Percentiles rank a stretch among this genome's conserved stretches.
These are phyloP conservation scores for Fusarium zealandicum DNA, from an alignment of 2,329 filamentous ascomycete species.

Conservation along the genomic window DNA sequence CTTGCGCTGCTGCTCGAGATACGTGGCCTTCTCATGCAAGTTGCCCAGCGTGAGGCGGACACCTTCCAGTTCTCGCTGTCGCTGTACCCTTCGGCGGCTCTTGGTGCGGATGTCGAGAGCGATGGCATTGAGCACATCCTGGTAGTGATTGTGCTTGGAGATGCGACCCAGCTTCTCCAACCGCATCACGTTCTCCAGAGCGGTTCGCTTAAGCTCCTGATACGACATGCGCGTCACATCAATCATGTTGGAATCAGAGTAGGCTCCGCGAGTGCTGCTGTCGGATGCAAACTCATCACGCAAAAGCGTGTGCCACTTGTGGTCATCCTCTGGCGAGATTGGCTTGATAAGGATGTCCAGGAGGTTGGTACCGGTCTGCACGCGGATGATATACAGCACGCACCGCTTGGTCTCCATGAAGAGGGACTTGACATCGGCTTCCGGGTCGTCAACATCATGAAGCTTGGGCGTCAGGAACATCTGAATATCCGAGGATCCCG, in stretches of 20 bases:
- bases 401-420: constrained; percentile 99
- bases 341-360: constrained; percentile 94
- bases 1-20: constrained; percentile 93
- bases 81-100: constrained; percentile 88
- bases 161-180: constrained; percentile 89
- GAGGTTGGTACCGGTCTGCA: constrained; percentile 91
- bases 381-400: constrained; percentile 95
- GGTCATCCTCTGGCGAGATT: constrained; percentile 84
- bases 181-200: constrained; percentile 90
- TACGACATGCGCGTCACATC: constrained; percentile 92
- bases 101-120: constrained; percentile 97
- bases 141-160: constrained; percentile 89
- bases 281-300: constrained; percentile 78
- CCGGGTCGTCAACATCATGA: constrained; percentile 89
- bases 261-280: constrained; percentile 78
- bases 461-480: constrained; percentile 90
- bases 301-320: constrained; percentile 83
- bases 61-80: constrained; percentile 88
- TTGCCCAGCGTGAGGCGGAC: constrained; percentile 78
- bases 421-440: constrained; percentile 87
- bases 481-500: constrained; percentile 87
- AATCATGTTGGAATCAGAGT: constrained; percentile 85
- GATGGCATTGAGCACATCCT: constrained; percentile 97
- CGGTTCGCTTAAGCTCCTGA: constrained; percentile 88
- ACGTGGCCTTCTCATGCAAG: constrained; percentile 85